Evolutionary conservation across 805 yeast genomes (phyloP).

Genomic region (Jamesozyma piceae): DNA sequence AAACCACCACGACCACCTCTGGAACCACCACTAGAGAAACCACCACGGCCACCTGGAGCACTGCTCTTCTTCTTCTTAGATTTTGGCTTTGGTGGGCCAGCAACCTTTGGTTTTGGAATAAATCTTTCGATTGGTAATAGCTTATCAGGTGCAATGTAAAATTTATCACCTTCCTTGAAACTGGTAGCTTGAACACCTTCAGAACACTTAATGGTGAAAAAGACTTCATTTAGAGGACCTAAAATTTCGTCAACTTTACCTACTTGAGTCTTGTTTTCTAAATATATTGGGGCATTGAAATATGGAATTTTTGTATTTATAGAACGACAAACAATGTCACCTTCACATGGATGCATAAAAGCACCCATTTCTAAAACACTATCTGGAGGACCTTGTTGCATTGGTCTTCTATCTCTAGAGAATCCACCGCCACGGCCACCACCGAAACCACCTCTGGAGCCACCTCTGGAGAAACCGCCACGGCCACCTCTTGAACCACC

Average conservation of each 20-base stretch:
- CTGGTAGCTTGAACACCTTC: slow-evolving; percentile 94
- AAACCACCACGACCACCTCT: slow-evolving; percentile 39
- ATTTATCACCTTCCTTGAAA: slow-evolving; percentile 92
- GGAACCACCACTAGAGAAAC: slow-evolving; percentile 34
- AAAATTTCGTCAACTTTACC: slow-evolving; percentile 98
- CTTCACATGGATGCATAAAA: slow-evolving; percentile 87
- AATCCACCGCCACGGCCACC: slow-evolving; percentile 33
- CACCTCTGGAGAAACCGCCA: slow-evolving; percentile 28
- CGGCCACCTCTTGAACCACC: slow-evolving; percentile 18
- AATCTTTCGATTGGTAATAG: slow-evolving; percentile 92
- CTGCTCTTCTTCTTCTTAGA: slow-evolving; percentile 52
- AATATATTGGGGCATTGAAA: slow-evolving; percentile 95
- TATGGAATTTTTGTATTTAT: slow-evolving; percentile 91
- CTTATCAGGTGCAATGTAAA: slow-evolving; percentile 91
- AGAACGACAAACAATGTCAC: slow-evolving; percentile 93
- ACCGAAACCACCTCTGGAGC: slow-evolving; percentile 37
- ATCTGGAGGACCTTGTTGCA: slow-evolving; percentile 94
- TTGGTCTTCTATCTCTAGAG: slow-evolving; percentile 50
- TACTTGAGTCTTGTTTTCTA: slow-evolving; percentile 90
- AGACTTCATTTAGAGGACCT: slow-evolving; percentile 97
- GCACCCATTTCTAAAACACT: slow-evolving; percentile 90
- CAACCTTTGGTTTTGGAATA: slow-evolving; percentile 88
- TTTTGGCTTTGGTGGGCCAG: slow-evolving; percentile 73
- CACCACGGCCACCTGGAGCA: slow-evolving; percentile 37
- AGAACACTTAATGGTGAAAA: slow-evolving; percentile 87